Conservation (phyloP, 176 grass and related monocot species). For the Paspalum vaginatum region DNA sequence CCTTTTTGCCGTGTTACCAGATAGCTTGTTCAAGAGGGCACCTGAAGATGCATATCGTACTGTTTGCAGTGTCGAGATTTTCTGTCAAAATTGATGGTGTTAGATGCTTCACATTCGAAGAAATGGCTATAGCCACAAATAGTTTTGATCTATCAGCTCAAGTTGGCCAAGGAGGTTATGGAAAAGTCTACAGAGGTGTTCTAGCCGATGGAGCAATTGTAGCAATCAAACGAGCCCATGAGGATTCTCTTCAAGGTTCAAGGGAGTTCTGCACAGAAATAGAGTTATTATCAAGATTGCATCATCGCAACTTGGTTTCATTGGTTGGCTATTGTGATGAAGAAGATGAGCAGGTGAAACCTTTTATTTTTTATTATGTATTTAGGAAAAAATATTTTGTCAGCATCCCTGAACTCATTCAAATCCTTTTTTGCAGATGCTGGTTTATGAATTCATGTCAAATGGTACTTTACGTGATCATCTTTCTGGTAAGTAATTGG, state of each 20-base stretch:
- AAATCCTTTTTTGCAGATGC: constrained; percentile 79
- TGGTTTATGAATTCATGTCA: constrained; percentile 95
- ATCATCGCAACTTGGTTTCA: constrained; percentile 93
- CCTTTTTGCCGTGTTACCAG: background rate
- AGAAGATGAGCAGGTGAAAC: constrained; percentile 83
- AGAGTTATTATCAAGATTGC: constrained; percentile 88
- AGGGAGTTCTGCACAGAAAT: constrained; percentile 95
- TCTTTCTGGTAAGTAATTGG: constrained; percentile 73
- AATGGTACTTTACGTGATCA: constrained; percentile 91
- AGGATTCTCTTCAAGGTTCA: constrained; percentile 91
- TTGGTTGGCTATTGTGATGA: constrained; percentile 92
- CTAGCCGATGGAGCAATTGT: constrained; percentile 74
- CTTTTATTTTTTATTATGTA: constrained; percentile 34
- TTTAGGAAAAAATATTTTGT: constrained; percentile 2
- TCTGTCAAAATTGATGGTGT: constrained; percentile 84
- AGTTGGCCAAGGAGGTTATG: constrained; percentile 96
- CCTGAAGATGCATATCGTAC: constrained; percentile 27
- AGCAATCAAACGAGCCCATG: constrained; percentile 94
- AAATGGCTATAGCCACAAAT: constrained; percentile 73
- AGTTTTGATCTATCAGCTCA: constrained; percentile 69
- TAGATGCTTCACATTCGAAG: constrained; percentile 81
- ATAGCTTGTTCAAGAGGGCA: constrained; percentile 13
- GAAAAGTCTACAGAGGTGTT: constrained; percentile 84
- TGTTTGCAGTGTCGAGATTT: constrained; percentile 59
- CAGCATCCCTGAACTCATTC: background rate